Evolutionary conservation across 495 filamentous ascomycete genomes (phyloP).

Genomic region (Bacidia rubella): DNA sequence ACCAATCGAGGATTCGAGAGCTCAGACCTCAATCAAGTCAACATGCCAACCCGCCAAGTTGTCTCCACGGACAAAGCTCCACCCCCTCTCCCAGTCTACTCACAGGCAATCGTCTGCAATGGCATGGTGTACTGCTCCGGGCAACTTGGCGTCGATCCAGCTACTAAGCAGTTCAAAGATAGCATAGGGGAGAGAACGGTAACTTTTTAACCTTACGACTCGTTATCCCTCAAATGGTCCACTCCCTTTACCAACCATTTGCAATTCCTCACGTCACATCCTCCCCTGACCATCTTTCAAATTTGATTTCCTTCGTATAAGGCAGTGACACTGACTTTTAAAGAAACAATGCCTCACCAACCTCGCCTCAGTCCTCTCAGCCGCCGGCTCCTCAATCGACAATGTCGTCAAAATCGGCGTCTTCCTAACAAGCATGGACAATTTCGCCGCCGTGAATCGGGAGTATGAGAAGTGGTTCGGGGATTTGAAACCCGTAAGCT

Average conservation of each 20-base stretch:
- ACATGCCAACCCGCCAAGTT: conserved; percentile 19
- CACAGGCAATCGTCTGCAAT: conserved; percentile 31
- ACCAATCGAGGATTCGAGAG: too few relatives aligned
- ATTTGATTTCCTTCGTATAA: too few relatives aligned
- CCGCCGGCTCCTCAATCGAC: conserved; percentile 44
- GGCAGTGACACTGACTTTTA: too few relatives aligned
- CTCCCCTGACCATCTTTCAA: too few relatives aligned
- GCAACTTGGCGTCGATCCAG: conserved; percentile 36
- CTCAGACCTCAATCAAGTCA: too few relatives aligned
- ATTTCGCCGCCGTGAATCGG: conserved; percentile 53
- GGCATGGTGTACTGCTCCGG: conserved; percentile 34
- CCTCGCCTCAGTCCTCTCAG: conserved; percentile 49
- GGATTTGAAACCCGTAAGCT: conserved; percentile 40
- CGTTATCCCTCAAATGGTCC: too few relatives aligned
- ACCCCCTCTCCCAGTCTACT: conserved; percentile 29
- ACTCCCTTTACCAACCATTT: too few relatives aligned
- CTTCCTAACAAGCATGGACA: conserved; percentile 55
- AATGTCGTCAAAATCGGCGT: conserved; percentile 61
- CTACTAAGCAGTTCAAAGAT: conserved; percentile 36
- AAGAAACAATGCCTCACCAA: conserved; percentile 45
- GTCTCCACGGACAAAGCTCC: conserved; percentile 28
- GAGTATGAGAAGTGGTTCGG: conserved; percentile 45
- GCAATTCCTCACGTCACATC: too few relatives aligned
- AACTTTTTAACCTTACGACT: conserved; percentile 8
- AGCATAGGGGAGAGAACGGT: conserved; percentile 43